Conservation (phyloP, 2,329 filamentous ascomycete genomes). For the Aspergillus spinulosporus region DNA sequence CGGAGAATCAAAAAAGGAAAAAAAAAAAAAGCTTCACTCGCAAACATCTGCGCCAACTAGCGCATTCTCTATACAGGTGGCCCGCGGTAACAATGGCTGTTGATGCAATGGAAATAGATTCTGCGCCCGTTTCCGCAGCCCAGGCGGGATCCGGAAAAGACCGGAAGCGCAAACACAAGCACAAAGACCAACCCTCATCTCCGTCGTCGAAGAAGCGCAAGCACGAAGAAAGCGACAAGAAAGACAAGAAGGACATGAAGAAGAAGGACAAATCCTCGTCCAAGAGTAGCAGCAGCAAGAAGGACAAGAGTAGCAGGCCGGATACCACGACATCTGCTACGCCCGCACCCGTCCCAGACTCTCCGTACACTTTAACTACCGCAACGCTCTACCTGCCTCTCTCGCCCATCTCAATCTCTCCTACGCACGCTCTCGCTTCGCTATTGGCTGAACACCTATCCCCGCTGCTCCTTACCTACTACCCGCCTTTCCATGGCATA, state of each 20-base stretch:
- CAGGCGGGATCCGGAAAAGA: slow-evolving; percentile 32
- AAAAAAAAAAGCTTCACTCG: slow-evolving; percentile 28
- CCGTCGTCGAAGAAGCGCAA: slow-evolving; percentile 46
- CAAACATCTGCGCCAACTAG: slow-evolving; percentile 2
- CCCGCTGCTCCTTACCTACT: slow-evolving; percentile 64
- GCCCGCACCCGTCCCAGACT: slow-evolving; percentile 47
- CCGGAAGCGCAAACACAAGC: slow-evolving; percentile 49
- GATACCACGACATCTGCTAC: slow-evolving; percentile 22
- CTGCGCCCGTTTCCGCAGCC: slow-evolving; percentile 22
- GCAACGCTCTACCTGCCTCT: slow-evolving; percentile 70
- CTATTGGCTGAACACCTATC: slow-evolving; percentile 63
- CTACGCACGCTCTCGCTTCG: slow-evolving; percentile 56
- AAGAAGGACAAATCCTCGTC: slow-evolving; percentile 14
- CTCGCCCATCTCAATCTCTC: slow-evolving; percentile 56
- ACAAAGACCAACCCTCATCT: slow-evolving; percentile 43
- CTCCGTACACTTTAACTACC: slow-evolving; percentile 76
- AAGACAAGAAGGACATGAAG: slow-evolving; percentile 25
- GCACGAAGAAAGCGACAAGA: slow-evolving; percentile 31
- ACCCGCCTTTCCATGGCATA: slow-evolving; percentile 59
- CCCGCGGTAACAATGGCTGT: slow-evolving; percentile 34
- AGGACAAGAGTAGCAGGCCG: slow-evolving; percentile 32
- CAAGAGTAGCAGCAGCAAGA: slow-evolving; percentile 13
- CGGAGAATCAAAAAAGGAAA: slow-evolving; percentile 22
- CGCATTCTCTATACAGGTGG: slow-evolving; percentile 11
- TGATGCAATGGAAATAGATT: slow-evolving; percentile 44